Percentiles rank a stretch among this genome's conserved stretches.
These are phyloP conservation scores for Pezicula radicicola DNA, from an alignment of 2,329 filamentous ascomycete species.

Conservation along the genomic window DNA sequence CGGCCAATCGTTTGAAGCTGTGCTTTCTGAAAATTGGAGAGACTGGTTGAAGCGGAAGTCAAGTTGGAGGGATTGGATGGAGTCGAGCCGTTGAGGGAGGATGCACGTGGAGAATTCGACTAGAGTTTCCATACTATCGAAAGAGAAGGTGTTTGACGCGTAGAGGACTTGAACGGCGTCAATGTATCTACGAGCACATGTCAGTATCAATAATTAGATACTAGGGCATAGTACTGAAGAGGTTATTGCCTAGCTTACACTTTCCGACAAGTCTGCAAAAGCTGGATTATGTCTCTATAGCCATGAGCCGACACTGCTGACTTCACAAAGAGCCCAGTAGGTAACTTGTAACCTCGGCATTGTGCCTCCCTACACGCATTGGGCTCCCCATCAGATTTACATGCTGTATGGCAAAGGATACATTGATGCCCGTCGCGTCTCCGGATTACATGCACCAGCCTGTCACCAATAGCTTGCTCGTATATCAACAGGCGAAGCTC, in stretches of 20 bases:
- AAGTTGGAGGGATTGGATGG: background rate
- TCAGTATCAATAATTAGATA: no score
- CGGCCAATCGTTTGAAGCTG: slow-evolving; percentile 9
- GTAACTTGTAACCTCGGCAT: slow-evolving; percentile 15
- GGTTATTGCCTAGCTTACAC: slow-evolving; percentile 9
- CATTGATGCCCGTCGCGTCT: background rate
- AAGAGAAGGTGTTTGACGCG: no score
- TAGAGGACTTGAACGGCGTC: no score
- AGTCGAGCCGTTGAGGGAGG: no score
- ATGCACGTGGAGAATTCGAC: no score
- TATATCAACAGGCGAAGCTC: slow-evolving; percentile 13
- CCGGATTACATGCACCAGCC: slow-evolving; percentile 14
- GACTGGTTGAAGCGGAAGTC: slow-evolving; percentile 11
- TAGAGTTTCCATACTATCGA: no score
- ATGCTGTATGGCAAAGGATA: slow-evolving; percentile 11
- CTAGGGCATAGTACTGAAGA: background rate
- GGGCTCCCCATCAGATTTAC: slow-evolving; percentile 1
- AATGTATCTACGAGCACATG: no score
- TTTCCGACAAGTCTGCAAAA: slow-evolving; percentile 19
- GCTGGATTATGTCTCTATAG: slow-evolving; percentile 3
- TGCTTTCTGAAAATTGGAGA: slow-evolving; percentile 5
- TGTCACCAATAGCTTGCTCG: slow-evolving; percentile 12
- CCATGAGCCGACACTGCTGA: background rate
- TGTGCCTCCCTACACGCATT: slow-evolving; percentile 7
- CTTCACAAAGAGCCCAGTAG: slow-evolving; percentile 7